Conservation (phyloP, 805 yeast species). For the Candida nonsorbophila region DNA sequence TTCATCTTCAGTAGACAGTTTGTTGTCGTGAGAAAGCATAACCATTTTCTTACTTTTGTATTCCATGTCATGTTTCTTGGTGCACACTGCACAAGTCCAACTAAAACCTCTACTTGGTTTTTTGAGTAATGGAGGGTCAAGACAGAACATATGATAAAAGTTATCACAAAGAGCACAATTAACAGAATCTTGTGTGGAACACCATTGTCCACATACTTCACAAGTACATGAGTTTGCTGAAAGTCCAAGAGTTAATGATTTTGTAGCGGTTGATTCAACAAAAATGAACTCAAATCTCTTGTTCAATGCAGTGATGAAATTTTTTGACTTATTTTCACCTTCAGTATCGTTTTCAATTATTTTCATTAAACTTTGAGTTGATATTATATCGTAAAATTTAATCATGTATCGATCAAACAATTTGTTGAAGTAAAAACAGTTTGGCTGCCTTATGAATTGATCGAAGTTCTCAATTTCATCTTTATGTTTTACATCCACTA, state of each 20-base stretch:
- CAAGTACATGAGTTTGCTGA: slow-evolving; percentile 53
- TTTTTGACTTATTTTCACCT: slow-evolving; percentile 48
- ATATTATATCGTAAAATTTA: slow-evolving; percentile 70
- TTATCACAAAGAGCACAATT: slow-evolving; percentile 74
- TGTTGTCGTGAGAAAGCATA: slow-evolving; percentile 39
- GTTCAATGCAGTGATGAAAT: slow-evolving; percentile 55
- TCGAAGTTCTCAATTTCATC: slow-evolving; percentile 60
- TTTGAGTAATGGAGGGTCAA: slow-evolving; percentile 74
- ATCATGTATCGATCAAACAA: slow-evolving; percentile 83
- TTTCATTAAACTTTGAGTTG: slow-evolving; percentile 48
- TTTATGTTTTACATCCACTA: slow-evolving; percentile 62
- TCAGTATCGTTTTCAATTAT: slow-evolving; percentile 12
- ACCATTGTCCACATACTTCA: slow-evolving; percentile 80
- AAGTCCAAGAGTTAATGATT: slow-evolving; percentile 58
- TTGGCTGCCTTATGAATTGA: slow-evolving; percentile 51
- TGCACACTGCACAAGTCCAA: slow-evolving; percentile 84
- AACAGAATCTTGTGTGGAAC: slow-evolving; percentile 62
- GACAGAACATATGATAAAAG: slow-evolving; percentile 73
- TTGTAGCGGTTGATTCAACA: slow-evolving; percentile 63
- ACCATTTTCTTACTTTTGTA: slow-evolving; percentile 31
- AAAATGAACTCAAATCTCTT: slow-evolving; percentile 71
- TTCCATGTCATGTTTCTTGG: slow-evolving; percentile 49
- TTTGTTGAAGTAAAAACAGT: slow-evolving; percentile 78
- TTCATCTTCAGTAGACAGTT: slow-evolving; percentile 33
- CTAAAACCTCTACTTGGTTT: slow-evolving; percentile 86